Percentiles rank a stretch among this genome's conserved stretches.
Conservation (phyloP, 441 rosid species). For the Populus hybrid region DNA sequence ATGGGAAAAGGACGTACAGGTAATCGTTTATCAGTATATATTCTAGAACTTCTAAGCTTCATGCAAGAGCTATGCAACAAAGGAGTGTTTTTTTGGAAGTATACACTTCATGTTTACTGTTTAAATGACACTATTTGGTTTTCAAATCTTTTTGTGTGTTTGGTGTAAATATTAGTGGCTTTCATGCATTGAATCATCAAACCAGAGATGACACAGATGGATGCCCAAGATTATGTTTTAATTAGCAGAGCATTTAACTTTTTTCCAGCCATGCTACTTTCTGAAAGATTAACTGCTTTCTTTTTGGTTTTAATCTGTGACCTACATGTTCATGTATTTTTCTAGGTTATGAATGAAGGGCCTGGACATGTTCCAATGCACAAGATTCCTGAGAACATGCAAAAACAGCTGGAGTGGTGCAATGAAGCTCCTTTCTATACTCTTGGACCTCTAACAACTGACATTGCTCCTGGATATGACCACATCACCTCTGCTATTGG, state of each 20-base stretch:
- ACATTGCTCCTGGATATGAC: slow-evolving; percentile 94
- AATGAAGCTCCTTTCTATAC: slow-evolving; percentile 98
- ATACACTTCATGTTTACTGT: not conserved
- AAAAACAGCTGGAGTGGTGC: slow-evolving; percentile 98
- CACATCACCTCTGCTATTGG: slow-evolving; percentile 99
- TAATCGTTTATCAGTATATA: slow-evolving; percentile 20
- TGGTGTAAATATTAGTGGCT: not conserved
- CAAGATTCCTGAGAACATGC: slow-evolving; percentile 99
- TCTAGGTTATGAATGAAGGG: slow-evolving; percentile 97
- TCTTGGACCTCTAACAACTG: slow-evolving; percentile 94
- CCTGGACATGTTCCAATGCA: slow-evolving; percentile 96
- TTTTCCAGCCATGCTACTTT: not conserved
- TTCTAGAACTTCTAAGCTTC: not conserved
- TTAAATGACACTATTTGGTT: not conserved
- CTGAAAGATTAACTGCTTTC: not conserved
- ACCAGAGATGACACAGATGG: not conserved
- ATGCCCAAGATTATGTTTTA: not conserved
- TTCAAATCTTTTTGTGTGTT: not conserved
- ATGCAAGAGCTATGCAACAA: not conserved
- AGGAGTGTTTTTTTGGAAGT: not conserved
- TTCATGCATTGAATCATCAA: not conserved
- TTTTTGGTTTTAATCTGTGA: not conserved
- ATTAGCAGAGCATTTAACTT: not conserved
- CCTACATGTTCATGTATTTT: slow-evolving; percentile 1
- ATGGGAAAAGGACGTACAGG: slow-evolving; percentile 98